Conservation (phyloP, 116 monocot species). For the Phalaenopsis hybrid region DNA sequence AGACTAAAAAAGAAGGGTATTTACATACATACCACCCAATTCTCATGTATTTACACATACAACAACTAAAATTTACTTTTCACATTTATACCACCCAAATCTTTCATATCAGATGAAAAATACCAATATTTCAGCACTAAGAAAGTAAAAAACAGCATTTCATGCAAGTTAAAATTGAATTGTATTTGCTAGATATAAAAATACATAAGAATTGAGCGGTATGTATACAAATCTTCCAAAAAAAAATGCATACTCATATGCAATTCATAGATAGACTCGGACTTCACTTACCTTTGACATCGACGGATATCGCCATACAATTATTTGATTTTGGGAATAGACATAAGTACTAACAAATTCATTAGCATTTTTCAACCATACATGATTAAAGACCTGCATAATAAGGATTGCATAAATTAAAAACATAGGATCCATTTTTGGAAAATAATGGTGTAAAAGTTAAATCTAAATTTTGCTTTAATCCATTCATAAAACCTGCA, state of each 20-base stretch:
- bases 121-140: too few relatives aligned
- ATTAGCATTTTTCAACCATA: constrained; percentile 93
- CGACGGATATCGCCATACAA: constrained; percentile 88
- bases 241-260: not conserved
- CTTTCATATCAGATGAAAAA: too few relatives aligned
- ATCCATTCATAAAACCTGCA: not conserved
- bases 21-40: too few relatives aligned
- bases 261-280: not conserved
- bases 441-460: not conserved
- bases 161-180: too few relatives aligned
- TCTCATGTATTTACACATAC: too few relatives aligned
- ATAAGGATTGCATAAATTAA: constrained; percentile 4
- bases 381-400: constrained; percentile 82
- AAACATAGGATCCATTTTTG: not conserved
- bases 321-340: constrained; percentile 93
- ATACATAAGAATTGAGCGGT: too few relatives aligned
- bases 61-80: too few relatives aligned
- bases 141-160: too few relatives aligned
- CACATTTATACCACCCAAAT: too few relatives aligned
- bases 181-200: too few relatives aligned
- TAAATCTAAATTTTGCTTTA: not conserved
- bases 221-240: too few relatives aligned
- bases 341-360: constrained; percentile 96
- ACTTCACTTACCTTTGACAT: constrained; percentile 59
- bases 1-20: too few relatives aligned